Base-by-base conservation (phyloP, 768 basidiomycete species). In the Podaxis sp. region DNA sequence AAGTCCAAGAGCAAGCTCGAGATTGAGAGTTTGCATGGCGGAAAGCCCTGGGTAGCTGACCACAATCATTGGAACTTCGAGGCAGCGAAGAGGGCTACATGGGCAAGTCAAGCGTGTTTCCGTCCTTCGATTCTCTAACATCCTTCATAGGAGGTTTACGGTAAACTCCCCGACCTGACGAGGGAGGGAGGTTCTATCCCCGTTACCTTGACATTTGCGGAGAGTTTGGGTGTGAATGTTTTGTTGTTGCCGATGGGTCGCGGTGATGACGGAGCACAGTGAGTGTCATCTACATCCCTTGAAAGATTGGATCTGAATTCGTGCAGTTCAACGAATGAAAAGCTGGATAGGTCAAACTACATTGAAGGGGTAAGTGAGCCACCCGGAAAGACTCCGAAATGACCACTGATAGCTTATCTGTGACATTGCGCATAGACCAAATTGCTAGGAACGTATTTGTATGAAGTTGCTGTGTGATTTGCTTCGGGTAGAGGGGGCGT, bases 151-250 rank as follows among this genome's bases (percentile, higher is more conserved):
- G 73, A 72, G n/a, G 70, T 95, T 8, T 95, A 93, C 76, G 79
- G 84, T 51, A 81, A 82, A 70, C 83, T 85, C 4, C 94, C 94
- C 0, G 92, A 96, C 71, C 78, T 89, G 63, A 94, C 90, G 1
- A 85, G 94, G 46, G 94, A 96, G 73, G 94, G 94, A n/a, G 96
- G 96, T 4, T 93, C 93, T 5, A 96, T 96, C 65, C 95, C 95
- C 0, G 92, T 96, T 33, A 96, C 94, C 3, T 81, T 98, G 61
- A 96, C 94, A 1, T 96, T 98, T 72, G 93, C 95, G 9, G 93
- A 97, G 71, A 85, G 85, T 49, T 77, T 97, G 51, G 85, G 86
- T 12, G 89, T 94, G 59, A 97, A 95, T 69, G 93, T 97, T 8
- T 73, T 96, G 61, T 77, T 98, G 19, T 80, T 98, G 29, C 96